Conservation (phyloP, 495 filamentous ascomycete species). For the Geoglossum glabrum region DNA sequence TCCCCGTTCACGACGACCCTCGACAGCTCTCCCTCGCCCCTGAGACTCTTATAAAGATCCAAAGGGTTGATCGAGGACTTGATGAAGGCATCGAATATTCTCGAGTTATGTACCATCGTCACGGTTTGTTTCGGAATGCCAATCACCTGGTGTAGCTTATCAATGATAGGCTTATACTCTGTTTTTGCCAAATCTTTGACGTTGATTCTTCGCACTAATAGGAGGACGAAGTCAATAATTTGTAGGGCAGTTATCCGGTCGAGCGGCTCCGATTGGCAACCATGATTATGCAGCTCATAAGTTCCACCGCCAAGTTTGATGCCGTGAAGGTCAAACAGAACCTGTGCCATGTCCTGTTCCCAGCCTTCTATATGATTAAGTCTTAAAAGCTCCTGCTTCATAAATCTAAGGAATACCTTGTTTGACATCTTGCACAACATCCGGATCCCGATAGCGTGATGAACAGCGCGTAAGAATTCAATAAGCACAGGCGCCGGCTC, state of each 20-base stretch:
- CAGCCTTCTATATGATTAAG: slow-evolving; percentile 42
- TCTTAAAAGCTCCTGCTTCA: slow-evolving; percentile 60
- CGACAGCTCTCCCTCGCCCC: slow-evolving; percentile 47
- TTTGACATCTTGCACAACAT: slow-evolving; percentile 70
- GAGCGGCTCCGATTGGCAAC: slow-evolving; percentile 50
- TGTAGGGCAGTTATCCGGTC: slow-evolving; percentile 55
- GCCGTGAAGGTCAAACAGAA: slow-evolving; percentile 76
- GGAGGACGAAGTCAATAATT: slow-evolving; percentile 63
- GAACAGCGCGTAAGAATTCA: slow-evolving; percentile 54
- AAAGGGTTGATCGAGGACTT: slow-evolving; percentile 66
- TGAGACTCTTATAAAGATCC: slow-evolving; percentile 55
- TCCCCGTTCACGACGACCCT: slow-evolving; percentile 29
- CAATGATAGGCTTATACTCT: slow-evolving; percentile 69
- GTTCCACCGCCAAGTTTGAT: slow-evolving; percentile 54
- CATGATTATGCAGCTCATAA: slow-evolving; percentile 51
- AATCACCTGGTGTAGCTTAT: slow-evolving; percentile 66
- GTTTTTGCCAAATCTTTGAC: slow-evolving; percentile 84
- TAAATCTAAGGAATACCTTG: slow-evolving; percentile 70
- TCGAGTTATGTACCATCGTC: slow-evolving; percentile 51
- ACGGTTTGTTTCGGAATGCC: slow-evolving; percentile 43
- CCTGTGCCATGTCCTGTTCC: slow-evolving; percentile 63
- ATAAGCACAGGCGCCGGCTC: slow-evolving; percentile 46
- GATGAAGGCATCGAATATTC: slow-evolving; percentile 54
- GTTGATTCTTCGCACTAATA: slow-evolving; percentile 60
- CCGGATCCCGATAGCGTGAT: slow-evolving; percentile 69